Evolutionary conservation across 1,284 basidiomycete species (phyloP).

Genomic region (Ustilago trichophora): DNA sequence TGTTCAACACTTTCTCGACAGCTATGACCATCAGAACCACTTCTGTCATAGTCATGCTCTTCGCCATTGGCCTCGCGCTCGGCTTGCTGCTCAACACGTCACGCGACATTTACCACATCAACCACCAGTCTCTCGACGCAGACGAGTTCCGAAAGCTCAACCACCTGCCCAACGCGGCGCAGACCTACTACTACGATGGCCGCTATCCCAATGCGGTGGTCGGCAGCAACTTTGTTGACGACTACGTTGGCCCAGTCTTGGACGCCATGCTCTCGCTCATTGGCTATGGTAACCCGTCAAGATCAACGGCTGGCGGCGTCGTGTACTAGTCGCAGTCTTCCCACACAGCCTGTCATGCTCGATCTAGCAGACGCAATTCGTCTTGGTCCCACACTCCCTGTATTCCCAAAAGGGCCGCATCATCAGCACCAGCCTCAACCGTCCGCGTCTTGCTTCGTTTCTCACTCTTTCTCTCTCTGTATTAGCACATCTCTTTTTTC

Average conservation of each 20-base stretch:
- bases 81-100: constrained; percentile 37
- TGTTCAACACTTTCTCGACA: not conserved
- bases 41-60: constrained; percentile 9
- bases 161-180: constrained; percentile 12
- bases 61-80: constrained; percentile 23
- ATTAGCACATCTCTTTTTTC: constrained; percentile 6
- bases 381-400: not conserved
- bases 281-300: constrained; percentile 8
- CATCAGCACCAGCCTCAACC: too few relatives aligned
- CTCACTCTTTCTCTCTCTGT: constrained; percentile 4
- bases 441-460: too few relatives aligned
- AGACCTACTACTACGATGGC: constrained; percentile 32
- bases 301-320: constrained; percentile 6
- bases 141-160: constrained; percentile 41
- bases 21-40: constrained; percentile 8
- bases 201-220: constrained; percentile 41
- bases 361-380: not conserved
- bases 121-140: constrained; percentile 29
- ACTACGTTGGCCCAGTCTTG: constrained; percentile 26
- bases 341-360: not conserved
- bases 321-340: constrained; percentile 22
- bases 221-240: constrained; percentile 31
- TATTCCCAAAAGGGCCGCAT: not conserved
- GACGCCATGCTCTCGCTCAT: constrained; percentile 16
- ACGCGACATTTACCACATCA: constrained; percentile 46